phyloP scores from a whole-genome alignment of 148 eudicot species.

The Arctostaphylos glauca region DNA sequence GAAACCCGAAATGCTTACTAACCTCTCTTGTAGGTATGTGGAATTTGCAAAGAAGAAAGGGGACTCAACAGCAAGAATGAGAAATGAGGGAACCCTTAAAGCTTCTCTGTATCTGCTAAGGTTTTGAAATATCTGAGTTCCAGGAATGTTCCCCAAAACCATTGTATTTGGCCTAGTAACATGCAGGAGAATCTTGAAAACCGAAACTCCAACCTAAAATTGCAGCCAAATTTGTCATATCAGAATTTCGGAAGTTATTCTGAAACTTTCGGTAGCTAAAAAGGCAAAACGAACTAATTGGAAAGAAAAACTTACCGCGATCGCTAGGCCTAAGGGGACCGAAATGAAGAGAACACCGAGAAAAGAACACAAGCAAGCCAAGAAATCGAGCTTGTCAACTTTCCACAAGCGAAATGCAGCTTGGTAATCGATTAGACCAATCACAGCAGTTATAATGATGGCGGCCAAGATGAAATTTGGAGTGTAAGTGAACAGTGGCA shows the following conservation, averaged over 20 bases:
- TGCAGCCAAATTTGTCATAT: background rate
- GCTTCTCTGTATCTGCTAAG: conserved; percentile 70
- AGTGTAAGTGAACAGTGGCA: conserved; percentile 77
- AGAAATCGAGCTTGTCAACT: conserved; percentile 82
- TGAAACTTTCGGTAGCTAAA: background rate
- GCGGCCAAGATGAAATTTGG: conserved; percentile 75
- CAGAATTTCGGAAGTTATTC: background rate
- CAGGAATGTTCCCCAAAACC: conserved; percentile 70
- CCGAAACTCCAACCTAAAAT: conserved; percentile 80
- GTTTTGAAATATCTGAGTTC: conserved; percentile 75
- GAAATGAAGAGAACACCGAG: conserved; percentile 89
- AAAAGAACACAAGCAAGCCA: conserved; percentile 73
- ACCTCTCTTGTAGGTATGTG: conserved; percentile 95
- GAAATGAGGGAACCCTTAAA: conserved; percentile 64
- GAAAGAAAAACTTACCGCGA: conserved; percentile 58
- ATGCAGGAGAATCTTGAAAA: conserved; percentile 83
- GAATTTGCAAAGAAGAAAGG: conserved; percentile 87
- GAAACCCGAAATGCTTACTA: background rate
- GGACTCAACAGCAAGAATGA: conserved; percentile 81
- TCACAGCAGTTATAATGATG: conserved; percentile 80
- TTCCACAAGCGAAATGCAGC: conserved; percentile 67
- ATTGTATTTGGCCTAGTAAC: conserved; percentile 85
- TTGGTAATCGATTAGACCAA: conserved; percentile 76
- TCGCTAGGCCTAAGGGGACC: conserved; percentile 81
- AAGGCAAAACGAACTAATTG: background rate